Evolutionary conservation across 169 alveolate genomes (phyloP), one percentile per base, ranked within the genome.

Genomic region (Plasmodium reichenowi): DNA sequence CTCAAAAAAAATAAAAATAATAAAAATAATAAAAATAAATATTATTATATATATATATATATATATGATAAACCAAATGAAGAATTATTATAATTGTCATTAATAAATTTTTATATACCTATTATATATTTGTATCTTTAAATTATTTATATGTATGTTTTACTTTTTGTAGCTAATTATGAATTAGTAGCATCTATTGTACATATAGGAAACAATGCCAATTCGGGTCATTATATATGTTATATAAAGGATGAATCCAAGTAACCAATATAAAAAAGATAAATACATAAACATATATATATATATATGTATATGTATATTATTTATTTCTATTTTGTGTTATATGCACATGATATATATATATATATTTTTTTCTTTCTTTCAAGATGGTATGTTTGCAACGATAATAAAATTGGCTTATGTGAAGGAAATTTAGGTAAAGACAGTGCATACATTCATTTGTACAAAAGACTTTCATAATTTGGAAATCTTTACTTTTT

Each of bases 161-260:
- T 52, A 48, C 8, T 29, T 32, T 32, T 56, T 74, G 59, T 58
- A 73, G 96, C 96, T 9, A 70, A 47, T 50, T 96, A 96, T 83
- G 94, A 93, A 67, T 92, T 96, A 73, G 89, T 89, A 56, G 97
- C 95, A 45, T 95, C 95, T 68, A 89, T 96, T 64, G 93, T 96
- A 48, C 98, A 96, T 85, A 92, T 96, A 63, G 98, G 98, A 63
- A 92, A 91, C 63, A 96, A 95, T 89, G 96, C 95, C 26, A 93
- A 93, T 71, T 94, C 95, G 45, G 98, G 98, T 8, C 98, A 96
- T 88, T 96, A 96, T 83, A 95, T 96, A 29, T 94, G 96, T 83
- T 95, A 95, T 88, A 92, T 94, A 58, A 94, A 94, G 74, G 83
- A 92, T 78, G 92, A 89, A 74, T 72, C 93, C 76, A 71, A 93